Evolutionary conservation across 2,329 filamentous ascomycete genomes (phyloP), one percentile per base, ranked within the genome.

Genomic region (Alternaria consortialis): DNA sequence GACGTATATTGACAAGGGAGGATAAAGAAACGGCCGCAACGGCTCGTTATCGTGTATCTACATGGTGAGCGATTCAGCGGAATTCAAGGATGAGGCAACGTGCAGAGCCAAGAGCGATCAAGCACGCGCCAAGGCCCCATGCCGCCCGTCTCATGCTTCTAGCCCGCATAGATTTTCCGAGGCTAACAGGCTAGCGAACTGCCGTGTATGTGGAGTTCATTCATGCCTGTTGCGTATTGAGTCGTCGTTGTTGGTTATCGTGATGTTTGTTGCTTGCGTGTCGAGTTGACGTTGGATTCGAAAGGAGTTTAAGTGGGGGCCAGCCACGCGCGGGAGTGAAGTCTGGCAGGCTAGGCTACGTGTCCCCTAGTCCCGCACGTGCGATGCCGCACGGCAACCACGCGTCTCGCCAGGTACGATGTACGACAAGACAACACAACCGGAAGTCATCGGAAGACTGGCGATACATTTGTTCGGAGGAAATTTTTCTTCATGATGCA

Each of bases 21-120:
- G 44, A 40, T n/a, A 17, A 39, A n/a, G 36, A 36, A 31, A 48
- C 34, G 36, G 42, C 48, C 42, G 25, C 13, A 32, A 36, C n/a
- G 17, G 44, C 17, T n/a, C 25, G n/a, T 56, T 51, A 44, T 60
- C 56, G 56, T 46, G 56, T 56, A 40, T 53, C 34, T 31, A 56
- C 56, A 54, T 59, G 43, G 44, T 17, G 56, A 29, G 56, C 23
- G 20, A 34, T 53, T 44, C 31, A 37, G 23, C 34, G 20, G 46
- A 37, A 36, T 31, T 37, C 20, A 15, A 50, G 17, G 46, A 50
- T 37, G 46, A 31, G 46, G 31, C 46, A 25, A 36, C 32, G 46
- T 36, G 46, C 46, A 50, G 46, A 50, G 46, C 46, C 46, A 50
- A 50, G 46, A 32, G 27, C 34, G 56, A 52, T 55, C 60, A 53